These are phyloP conservation scores for Cymodocea nodosa DNA, from an alignment of 116 monocot species.

Conservation along the genomic window DNA sequence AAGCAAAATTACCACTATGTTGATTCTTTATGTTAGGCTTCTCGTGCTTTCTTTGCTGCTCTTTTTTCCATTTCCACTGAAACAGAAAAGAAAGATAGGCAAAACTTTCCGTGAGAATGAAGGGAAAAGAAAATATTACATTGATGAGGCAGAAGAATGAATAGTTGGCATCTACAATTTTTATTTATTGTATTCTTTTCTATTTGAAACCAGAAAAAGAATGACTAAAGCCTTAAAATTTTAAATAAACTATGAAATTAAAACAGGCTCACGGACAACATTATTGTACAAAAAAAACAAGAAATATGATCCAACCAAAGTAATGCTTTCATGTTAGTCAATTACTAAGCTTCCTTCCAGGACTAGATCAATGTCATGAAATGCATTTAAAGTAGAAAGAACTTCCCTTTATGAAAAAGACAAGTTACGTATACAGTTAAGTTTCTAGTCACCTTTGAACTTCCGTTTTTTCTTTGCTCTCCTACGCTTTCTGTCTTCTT, in stretches of 20 bases:
- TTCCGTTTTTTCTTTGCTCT: constrained; percentile 81
- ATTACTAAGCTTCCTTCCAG: too few species aligned
- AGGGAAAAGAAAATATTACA: neutral
- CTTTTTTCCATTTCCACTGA: constrained; percentile 28
- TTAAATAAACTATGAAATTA: too few species aligned
- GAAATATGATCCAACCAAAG: too few species aligned
- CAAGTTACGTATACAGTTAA: neutral
- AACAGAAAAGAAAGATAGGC: constrained; percentile 4
- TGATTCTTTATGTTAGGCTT: neutral
- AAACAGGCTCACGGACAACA: too few species aligned
- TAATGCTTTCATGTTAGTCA: too few species aligned
- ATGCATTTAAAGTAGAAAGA: neutral
- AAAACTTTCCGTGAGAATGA: neutral
- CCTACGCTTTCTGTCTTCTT: constrained; percentile 66
- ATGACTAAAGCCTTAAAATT: too few species aligned
- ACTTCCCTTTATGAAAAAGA: neutral
- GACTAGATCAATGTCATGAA: neutral
- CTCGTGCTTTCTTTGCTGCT: constrained; percentile 30
- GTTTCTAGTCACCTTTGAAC: constrained; percentile 47
- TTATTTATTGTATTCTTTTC: too few species aligned
- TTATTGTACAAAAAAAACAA: too few species aligned
- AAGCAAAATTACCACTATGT: neutral
- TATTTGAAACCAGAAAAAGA: too few species aligned
- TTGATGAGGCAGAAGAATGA: neutral
- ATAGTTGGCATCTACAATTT: too few species aligned